These are phyloP conservation scores for Apiotrichum gamsii DNA, from an alignment of 1,284 basidiomycete genomes.

Conservation along the genomic window DNA sequence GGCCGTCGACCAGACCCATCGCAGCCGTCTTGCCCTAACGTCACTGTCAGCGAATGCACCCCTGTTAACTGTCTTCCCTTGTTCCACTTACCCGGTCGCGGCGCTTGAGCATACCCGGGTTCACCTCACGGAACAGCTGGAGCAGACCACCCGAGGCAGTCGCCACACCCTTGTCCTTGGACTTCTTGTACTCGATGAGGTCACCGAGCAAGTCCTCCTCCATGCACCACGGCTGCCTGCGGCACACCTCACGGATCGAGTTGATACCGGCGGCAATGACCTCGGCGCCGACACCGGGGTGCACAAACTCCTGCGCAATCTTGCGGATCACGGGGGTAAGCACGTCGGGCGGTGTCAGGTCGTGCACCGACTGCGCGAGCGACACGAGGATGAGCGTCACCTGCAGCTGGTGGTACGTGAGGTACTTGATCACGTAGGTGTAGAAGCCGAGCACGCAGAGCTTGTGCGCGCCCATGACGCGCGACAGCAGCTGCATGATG, in stretches of 20 bases:
- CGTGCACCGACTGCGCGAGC: constrained; percentile 92
- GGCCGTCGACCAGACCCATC: constrained; percentile 61
- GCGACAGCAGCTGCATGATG: constrained; percentile 93
- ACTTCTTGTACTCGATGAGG: constrained; percentile 89
- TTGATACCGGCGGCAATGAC: constrained; percentile 96
- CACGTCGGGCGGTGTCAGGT: constrained; percentile 89
- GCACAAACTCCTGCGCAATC: constrained; percentile 91
- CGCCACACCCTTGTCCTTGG: constrained; percentile 87
- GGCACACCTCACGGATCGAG: constrained; percentile 85
- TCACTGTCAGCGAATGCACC: constrained; percentile 57
- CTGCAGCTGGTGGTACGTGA: constrained; percentile 86
- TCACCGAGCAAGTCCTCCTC: constrained; percentile 83
- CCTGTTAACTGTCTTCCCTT: constrained; percentile 31
- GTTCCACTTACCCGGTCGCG: constrained; percentile 79
- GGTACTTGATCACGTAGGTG: constrained; percentile 87
- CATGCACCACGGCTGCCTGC: constrained; percentile 94
- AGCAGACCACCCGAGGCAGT: constrained; percentile 81
- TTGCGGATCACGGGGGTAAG: constrained; percentile 85
- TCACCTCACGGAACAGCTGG: constrained; percentile 92
- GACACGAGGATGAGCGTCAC: constrained; percentile 92
- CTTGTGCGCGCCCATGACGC: constrained; percentile 90
- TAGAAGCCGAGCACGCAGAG: constrained; percentile 94
- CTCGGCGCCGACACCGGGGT: constrained; percentile 92
- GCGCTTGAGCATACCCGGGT: constrained; percentile 84
- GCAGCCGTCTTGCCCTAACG: constrained; percentile 77